Percentiles rank a stretch among this genome's conserved stretches.
Conservation (phyloP, 805 yeast species). For the Metschnikowia lachancei region DNA sequence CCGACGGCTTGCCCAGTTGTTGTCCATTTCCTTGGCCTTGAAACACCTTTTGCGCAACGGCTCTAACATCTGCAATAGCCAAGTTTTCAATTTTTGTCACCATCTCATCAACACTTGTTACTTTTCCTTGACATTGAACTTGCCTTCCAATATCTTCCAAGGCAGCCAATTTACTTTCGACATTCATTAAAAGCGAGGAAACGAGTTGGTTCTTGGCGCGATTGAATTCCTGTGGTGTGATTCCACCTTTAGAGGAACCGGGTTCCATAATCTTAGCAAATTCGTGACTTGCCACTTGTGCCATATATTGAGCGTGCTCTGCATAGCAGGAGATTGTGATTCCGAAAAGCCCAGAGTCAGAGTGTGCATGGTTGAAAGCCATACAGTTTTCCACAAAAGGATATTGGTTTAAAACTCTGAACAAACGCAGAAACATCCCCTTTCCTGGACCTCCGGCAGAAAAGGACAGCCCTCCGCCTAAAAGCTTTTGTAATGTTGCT, state of each 20-base stretch:
- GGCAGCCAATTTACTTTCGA: slow-evolving; percentile 90
- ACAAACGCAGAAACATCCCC: slow-evolving; percentile 95
- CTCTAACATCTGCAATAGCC: too few species aligned
- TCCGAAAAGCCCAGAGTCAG: slow-evolving; percentile 41
- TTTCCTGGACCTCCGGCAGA: slow-evolving; percentile 78
- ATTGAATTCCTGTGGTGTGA: too few species aligned
- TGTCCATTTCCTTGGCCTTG: too few species aligned
- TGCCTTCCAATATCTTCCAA: slow-evolving; percentile 95
- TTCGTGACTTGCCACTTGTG: too few species aligned
- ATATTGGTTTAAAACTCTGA: slow-evolving; percentile 85
- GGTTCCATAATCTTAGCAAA: too few species aligned
- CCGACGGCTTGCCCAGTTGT: too few species aligned
- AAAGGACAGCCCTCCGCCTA: too few species aligned
- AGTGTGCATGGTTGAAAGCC: slow-evolving; percentile 85
- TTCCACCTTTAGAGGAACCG: too few species aligned
- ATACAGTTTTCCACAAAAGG: slow-evolving; percentile 88
- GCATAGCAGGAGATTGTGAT: too few species aligned
- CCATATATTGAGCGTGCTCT: too few species aligned
- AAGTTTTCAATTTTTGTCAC: slow-evolving; percentile 18
- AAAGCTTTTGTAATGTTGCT: too few species aligned
- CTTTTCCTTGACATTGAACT: slow-evolving; percentile 75
- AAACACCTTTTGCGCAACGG: too few species aligned
- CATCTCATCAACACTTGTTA: slow-evolving; percentile 79
- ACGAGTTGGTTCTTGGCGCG: slow-evolving; percentile 63
- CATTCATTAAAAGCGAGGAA: slow-evolving; percentile 84